Conservation (phyloP, 2,329 filamentous ascomycete species). For the Aureobasidium lini region DNA sequence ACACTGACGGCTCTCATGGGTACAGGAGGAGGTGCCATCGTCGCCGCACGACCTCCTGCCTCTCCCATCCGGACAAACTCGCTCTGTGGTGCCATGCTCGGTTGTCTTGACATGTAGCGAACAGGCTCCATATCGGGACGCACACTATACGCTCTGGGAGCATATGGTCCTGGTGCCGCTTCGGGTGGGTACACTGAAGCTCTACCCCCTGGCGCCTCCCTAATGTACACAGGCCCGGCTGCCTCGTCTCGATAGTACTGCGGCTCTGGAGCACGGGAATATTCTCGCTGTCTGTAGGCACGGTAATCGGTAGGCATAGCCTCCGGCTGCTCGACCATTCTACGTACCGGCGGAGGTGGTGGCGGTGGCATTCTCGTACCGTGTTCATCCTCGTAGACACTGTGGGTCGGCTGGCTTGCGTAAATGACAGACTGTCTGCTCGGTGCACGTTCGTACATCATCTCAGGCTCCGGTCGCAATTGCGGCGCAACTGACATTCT, state of each 20-base stretch:
- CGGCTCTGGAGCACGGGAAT: slow-evolving; percentile 41
- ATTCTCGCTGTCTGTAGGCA: slow-evolving; percentile 49
- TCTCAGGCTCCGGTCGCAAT: slow-evolving; percentile 14
- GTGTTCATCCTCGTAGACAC: slow-evolving; percentile 42
- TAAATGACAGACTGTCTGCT: slow-evolving; percentile 36
- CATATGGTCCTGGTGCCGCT: slow-evolving; percentile 17
- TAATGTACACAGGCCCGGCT: not conserved
- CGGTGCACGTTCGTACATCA: slow-evolving; percentile 53
- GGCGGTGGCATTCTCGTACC: slow-evolving; percentile 20
- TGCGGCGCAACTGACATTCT: slow-evolving; percentile 50
- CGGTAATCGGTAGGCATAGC: slow-evolving; percentile 47
- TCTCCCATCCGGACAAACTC: slow-evolving; percentile 23
- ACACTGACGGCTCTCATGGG: slow-evolving; percentile 32
- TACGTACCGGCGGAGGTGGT: slow-evolving; percentile 19
- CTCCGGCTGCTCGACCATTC: slow-evolving; percentile 34
- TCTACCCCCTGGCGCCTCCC: slow-evolving; percentile 16
- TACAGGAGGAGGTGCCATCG: slow-evolving; percentile 14
- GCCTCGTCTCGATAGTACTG: slow-evolving; percentile 19
- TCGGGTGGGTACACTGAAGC: slow-evolving; percentile 17
- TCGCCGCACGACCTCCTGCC: not conserved
- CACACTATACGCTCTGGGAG: slow-evolving; percentile 27
- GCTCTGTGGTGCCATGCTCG: slow-evolving; percentile 35
- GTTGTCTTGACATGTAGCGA: slow-evolving; percentile 11
- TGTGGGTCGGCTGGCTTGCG: slow-evolving; percentile 19
- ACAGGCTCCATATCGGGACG: slow-evolving; percentile 30